phyloP scores from a whole-genome alignment of 345 rosid genomes.

The Populus deltoides region DNA sequence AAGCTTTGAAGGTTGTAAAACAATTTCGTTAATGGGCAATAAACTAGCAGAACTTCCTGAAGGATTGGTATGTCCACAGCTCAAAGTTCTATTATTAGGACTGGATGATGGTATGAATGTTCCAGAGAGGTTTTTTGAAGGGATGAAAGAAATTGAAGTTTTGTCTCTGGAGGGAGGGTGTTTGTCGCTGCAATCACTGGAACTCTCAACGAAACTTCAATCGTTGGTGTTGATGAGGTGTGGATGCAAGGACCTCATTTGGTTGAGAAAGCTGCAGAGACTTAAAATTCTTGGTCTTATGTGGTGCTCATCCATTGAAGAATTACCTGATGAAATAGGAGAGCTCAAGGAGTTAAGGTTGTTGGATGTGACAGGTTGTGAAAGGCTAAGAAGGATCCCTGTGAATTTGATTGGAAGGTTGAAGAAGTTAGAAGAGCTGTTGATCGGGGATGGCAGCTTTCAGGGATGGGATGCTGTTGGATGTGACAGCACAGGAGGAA shows the following conservation, averaged over 20 bases:
- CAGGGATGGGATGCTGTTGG: not conserved
- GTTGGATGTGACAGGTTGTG: not conserved
- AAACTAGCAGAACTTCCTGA: not conserved
- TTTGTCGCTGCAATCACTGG: not conserved
- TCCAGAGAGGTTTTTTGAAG: not conserved
- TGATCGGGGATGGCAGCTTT: too few relatives aligned
- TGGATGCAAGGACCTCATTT: not conserved
- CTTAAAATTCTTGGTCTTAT: constrained; percentile 6
- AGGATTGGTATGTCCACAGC: not conserved
- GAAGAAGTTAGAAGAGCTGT: too few relatives aligned
- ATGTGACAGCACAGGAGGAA: not conserved
- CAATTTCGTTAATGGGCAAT: constrained; percentile 5
- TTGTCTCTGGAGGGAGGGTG: not conserved
- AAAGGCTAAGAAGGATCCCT: too few relatives aligned
- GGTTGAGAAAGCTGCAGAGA: not conserved
- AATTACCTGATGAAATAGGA: constrained; percentile 1
- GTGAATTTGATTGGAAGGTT: too few relatives aligned
- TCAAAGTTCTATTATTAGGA: constrained; percentile 3
- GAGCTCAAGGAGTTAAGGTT: constrained; percentile 2
- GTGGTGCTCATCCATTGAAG: not conserved
- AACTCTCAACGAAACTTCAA: constrained; percentile 5
- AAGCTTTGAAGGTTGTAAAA: not conserved
- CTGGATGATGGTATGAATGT: not conserved
- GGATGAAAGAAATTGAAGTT: constrained; percentile 1
- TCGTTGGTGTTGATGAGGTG: not conserved